Evolutionary conservation across 768 basidiomycete genomes (phyloP).

Genomic region (Mycena rebaudengoi): DNA sequence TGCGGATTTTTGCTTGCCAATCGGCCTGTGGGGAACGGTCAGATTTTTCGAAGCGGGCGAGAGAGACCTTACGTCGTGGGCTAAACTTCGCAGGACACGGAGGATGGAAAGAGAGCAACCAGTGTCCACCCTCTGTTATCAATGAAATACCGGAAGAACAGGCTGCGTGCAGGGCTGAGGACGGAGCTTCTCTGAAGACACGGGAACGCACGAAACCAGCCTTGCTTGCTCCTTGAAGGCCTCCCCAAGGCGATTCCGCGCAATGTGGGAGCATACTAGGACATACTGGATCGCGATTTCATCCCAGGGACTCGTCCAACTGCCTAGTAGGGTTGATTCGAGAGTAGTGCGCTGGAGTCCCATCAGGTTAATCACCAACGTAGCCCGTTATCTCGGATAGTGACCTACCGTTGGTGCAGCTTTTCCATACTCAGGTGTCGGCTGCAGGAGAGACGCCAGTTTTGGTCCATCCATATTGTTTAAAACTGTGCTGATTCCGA

Average conservation of each 20-base stretch:
- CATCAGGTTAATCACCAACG: slow-evolving; percentile 17
- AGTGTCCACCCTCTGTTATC: slow-evolving; percentile 89
- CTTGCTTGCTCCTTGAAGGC: slow-evolving; percentile 85
- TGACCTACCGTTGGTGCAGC: slow-evolving; percentile 68
- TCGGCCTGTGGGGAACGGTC: slow-evolving; percentile 57
- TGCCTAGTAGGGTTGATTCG: slow-evolving; percentile 66
- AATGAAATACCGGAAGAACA: slow-evolving; percentile 83
- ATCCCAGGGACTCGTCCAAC: slow-evolving; percentile 81
- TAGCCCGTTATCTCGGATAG: too few relatives aligned
- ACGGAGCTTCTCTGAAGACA: neutral
- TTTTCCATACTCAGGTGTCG: slow-evolving; percentile 80
- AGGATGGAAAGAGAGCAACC: slow-evolving; percentile 84
- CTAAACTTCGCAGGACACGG: slow-evolving; percentile 83
- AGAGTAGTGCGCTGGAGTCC: slow-evolving; percentile 37
- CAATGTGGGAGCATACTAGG: slow-evolving; percentile 74
- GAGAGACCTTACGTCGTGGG: slow-evolving; percentile 70
- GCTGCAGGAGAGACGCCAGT: slow-evolving; percentile 78
- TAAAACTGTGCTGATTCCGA: slow-evolving; percentile 68
- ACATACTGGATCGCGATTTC: slow-evolving; percentile 88
- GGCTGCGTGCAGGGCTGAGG: slow-evolving; percentile 44
- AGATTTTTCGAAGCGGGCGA: neutral
- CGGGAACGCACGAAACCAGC: slow-evolving; percentile 74
- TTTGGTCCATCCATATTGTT: slow-evolving; percentile 70
- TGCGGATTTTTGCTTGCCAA: slow-evolving; percentile 62
- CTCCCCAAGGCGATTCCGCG: slow-evolving; percentile 69